Percentiles rank a stretch among this genome's conserved stretches.
These are phyloP conservation scores for Arctium lappa DNA, from an alignment of 129 eudicot genomes.

Conservation along the genomic window DNA sequence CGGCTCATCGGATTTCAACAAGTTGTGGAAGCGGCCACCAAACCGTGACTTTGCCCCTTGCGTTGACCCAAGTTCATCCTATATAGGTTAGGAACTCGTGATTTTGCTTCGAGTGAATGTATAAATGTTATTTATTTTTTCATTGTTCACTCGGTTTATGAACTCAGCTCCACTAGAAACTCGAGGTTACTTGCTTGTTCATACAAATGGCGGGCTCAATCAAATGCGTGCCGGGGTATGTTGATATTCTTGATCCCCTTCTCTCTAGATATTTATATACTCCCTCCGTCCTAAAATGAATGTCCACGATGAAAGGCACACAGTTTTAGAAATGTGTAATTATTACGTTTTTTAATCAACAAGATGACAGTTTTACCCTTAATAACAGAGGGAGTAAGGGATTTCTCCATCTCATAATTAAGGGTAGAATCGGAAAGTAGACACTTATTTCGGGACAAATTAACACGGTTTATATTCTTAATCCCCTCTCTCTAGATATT, in stretches of 20 bases:
- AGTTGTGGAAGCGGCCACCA: conserved; percentile 92
- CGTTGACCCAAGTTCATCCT: conserved; percentile 53
- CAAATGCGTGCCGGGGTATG: conserved; percentile 99
- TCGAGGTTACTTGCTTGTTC: conserved; percentile 90
- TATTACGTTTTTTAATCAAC: too few species aligned
- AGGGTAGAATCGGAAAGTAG: too few species aligned
- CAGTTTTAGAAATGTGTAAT: too few species aligned
- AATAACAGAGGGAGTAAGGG: too few species aligned
- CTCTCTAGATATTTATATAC: not conserved
- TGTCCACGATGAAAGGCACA: too few species aligned
- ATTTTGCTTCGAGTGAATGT: not conserved
- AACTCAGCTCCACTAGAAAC: conserved; percentile 63
- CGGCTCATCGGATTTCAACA: conserved; percentile 45
- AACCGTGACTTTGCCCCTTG: conserved; percentile 81
- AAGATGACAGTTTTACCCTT: too few species aligned
- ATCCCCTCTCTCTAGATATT: not conserved
- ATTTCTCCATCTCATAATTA: too few species aligned
- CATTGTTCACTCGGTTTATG: conserved; percentile 7
- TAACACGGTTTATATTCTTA: conserved; percentile 13
- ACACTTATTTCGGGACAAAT: too few species aligned
- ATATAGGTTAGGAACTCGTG: conserved; percentile 40
- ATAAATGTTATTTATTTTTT: not conserved
- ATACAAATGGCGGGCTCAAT: conserved; percentile 97
- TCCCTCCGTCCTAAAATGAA: not conserved
- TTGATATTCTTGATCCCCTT: conserved; percentile 12